These are phyloP conservation scores for Ceratonia siliqua DNA, from an alignment of 306 rosid genomes.

Conservation along the genomic window DNA sequence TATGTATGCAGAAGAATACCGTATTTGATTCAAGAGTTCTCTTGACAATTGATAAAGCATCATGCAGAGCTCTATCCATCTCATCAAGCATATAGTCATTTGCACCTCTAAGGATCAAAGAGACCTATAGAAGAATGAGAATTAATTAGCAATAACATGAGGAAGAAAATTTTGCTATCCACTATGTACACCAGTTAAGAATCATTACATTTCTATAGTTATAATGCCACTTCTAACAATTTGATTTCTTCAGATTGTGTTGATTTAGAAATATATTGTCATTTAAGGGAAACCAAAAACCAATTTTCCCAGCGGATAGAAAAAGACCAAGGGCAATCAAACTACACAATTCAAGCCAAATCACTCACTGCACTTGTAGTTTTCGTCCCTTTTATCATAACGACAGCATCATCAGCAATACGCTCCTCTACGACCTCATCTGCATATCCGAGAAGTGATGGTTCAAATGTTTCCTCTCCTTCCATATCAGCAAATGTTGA, in stretches of 20 bases:
- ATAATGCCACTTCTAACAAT: neutral
- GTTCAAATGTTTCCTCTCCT: slow-evolving; percentile 93
- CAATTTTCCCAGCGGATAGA: neutral
- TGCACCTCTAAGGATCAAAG: slow-evolving; percentile 87
- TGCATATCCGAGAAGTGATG: slow-evolving; percentile 86
- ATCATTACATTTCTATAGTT: neutral
- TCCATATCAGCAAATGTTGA: slow-evolving; percentile 98
- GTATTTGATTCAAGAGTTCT: slow-evolving; percentile 89
- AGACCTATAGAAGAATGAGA: slow-evolving; percentile 53
- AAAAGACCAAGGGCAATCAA: neutral
- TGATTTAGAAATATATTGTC: neutral
- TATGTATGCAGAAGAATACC: slow-evolving; percentile 42
- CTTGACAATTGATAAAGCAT: slow-evolving; percentile 83
- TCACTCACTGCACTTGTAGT: slow-evolving; percentile 76
- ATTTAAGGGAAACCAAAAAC: neutral
- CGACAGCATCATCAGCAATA: slow-evolving; percentile 78
- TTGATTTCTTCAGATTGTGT: neutral
- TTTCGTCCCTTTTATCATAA: slow-evolving; percentile 90
- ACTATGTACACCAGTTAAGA: neutral
- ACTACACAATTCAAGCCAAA: neutral
- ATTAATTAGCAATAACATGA: neutral
- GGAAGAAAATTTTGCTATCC: slow-evolving; percentile 5
- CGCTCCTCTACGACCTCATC: slow-evolving; percentile 97
- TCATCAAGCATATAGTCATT: slow-evolving; percentile 96
- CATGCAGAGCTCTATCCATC: slow-evolving; percentile 97